Evolutionary conservation across 768 basidiomycete genomes (phyloP).

Genomic region (Leccinum pellstonianum): DNA sequence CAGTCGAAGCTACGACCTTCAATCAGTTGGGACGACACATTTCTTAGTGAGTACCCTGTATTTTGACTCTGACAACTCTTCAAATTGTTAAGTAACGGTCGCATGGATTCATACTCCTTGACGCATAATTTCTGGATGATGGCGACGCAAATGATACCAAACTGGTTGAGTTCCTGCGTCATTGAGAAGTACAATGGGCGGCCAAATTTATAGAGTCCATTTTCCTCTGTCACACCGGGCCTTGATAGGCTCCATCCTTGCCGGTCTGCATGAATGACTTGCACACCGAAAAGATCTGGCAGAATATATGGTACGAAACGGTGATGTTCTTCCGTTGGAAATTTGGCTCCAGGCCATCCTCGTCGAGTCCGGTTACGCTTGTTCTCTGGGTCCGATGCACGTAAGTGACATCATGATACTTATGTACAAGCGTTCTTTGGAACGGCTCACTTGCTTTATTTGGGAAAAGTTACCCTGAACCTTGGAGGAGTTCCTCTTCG

Average conservation of each 20-base stretch:
- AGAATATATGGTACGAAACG: not conserved
- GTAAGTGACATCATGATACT: not conserved
- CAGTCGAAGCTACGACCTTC: not conserved
- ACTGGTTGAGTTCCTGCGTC: not conserved
- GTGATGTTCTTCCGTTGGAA: not conserved
- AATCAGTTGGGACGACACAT: not conserved
- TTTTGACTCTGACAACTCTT: not conserved
- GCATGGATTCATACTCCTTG: not conserved
- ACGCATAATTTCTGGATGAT: not conserved
- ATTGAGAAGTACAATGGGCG: not conserved
- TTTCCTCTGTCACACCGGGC: not conserved
- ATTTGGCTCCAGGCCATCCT: not conserved
- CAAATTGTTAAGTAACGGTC: not conserved
- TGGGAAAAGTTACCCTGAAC: not conserved
- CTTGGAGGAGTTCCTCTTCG: not conserved
- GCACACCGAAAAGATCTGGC: not conserved
- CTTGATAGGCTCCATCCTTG: not conserved
- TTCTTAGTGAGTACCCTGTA: not conserved
- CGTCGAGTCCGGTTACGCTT: not conserved
- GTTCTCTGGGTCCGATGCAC: not conserved
- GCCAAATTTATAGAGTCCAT: not conserved
- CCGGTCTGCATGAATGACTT: not conserved
- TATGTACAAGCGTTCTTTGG: too few species aligned
- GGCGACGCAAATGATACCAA: not conserved
- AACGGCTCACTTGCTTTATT: not conserved